Base-by-base conservation (phyloP, 192 early-diverging fungal genomes). In the Dissophora ornata region DNA sequence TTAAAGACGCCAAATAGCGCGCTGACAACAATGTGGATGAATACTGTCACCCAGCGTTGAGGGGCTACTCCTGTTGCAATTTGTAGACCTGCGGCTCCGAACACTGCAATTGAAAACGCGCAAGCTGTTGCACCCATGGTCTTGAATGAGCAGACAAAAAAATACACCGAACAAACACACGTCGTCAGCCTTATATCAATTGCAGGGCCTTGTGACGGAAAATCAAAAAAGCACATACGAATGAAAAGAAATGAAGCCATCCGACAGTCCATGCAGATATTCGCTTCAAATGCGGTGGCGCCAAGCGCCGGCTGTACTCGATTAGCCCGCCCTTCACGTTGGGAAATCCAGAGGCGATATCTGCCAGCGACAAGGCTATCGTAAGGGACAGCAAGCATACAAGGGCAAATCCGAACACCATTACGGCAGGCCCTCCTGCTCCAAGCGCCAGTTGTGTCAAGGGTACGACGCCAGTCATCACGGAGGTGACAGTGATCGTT, bases 161-260 rank as follows among this genome's bases (percentile, higher is more conserved):
- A 3, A 0, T 33, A n/a, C n/a, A n/a, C n/a, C n/a, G n/a, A n/a
- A n/a, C n/a, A n/a, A n/a, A n/a, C n/a, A n/a, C n/a, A n/a, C n/a
- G n/a, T n/a, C n/a, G n/a, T n/a, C n/a, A n/a, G n/a, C n/a, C n/a
- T 36, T 28, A 50, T 30, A 38, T 2, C 28, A 28, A 24, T 13
- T 10, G 33, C 25, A 10, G 9, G 24, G 0, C 4, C 26, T 46
- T 52, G 40, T 41, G 21, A 10, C 41, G 24, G 11, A 19, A n/a
- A 7, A 33, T 15, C 32, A 15, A 28, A 13, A 4, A 2, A 38
- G 6, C 2, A 58, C 70, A 13, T 74, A 74, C 71, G 30, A 59
- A 60, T 2, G 71, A 62, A 54, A 32, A 57, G 38, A 74, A 74
- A 10, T 74, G 71, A 1, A 74, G 62, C 71, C 71, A 74, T 51